phyloP scores from a whole-genome alignment of 139 green algal species.

The Chlamydomonas asymmetrica region DNA sequence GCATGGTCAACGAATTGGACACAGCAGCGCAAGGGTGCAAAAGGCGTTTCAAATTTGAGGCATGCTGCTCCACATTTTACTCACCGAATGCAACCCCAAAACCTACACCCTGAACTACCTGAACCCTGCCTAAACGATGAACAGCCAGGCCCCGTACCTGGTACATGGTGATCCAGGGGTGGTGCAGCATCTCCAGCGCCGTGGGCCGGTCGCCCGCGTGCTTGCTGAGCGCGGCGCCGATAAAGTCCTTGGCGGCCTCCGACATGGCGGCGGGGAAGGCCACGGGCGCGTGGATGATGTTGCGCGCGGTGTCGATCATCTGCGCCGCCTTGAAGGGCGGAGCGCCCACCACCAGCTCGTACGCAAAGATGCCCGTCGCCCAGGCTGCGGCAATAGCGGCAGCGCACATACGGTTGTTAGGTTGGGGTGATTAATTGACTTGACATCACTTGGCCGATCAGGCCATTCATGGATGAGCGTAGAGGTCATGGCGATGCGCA shows the following conservation, averaged over 20 bases:
- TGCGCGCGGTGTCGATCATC: conserved; percentile 47
- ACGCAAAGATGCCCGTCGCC: conserved; percentile 87
- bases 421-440: too few relatives aligned
- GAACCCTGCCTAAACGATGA: too few relatives aligned
- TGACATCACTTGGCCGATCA: too few relatives aligned
- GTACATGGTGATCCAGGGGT: conserved; percentile 57
- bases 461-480: too few relatives aligned
- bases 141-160: conserved; percentile 1
- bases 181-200: conserved; percentile 52
- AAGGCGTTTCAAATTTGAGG: too few relatives aligned
- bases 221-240: conserved; percentile 45
- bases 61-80: too few relatives aligned
- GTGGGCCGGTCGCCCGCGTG: conserved; percentile 30
- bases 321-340: conserved; percentile 80
- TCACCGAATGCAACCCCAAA: too few relatives aligned
- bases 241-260: conserved; percentile 46
- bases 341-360: conserved; percentile 80
- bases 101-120: too few relatives aligned
- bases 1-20: too few relatives aligned
- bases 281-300: conserved; percentile 41
- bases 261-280: conserved; percentile 39
- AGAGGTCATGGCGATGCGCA: too few relatives aligned
- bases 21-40: too few relatives aligned
- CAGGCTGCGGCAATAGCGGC: conserved; percentile 54
- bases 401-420: too few relatives aligned